A percentile compares a stretch with the other conserved stretches of the same genome.
Conservation (phyloP, 1,139 yeast genomes). For the Debaryomyces robertsiae region DNA sequence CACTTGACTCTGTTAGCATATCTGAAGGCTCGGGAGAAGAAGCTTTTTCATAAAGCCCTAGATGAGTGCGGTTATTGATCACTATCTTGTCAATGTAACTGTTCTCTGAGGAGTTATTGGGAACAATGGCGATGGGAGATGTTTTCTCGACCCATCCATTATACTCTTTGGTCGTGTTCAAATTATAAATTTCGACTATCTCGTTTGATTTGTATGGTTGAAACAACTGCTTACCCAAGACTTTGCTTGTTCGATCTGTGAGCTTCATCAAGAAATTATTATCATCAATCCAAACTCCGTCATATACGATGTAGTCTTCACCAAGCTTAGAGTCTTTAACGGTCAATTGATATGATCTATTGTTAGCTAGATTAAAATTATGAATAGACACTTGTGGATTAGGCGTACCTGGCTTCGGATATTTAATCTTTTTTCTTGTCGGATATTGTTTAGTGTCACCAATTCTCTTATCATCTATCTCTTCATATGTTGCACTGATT, state of each 20-base stretch:
- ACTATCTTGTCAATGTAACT: slow-evolving; percentile 78
- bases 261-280: slow-evolving; percentile 60
- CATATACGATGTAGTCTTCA: slow-evolving; percentile 63
- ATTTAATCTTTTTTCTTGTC: slow-evolving; percentile 52
- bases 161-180: slow-evolving; percentile 47
- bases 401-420: slow-evolving; percentile 85
- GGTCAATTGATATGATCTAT: slow-evolving; percentile 21
- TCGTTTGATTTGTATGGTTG: slow-evolving; percentile 25
- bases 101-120: slow-evolving; percentile 35
- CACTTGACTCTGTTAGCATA: slow-evolving; percentile 54
- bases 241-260: slow-evolving; percentile 71
- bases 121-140: slow-evolving; percentile 34
- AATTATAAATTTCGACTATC: slow-evolving; percentile 18
- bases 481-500: slow-evolving; percentile 29
- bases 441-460: slow-evolving; percentile 59
- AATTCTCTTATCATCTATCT: slow-evolving; percentile 17
- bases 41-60: slow-evolving; percentile 64
- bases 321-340: slow-evolving; percentile 36
- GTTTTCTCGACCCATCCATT: slow-evolving; percentile 60
- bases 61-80: slow-evolving; percentile 62
- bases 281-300: slow-evolving; percentile 68
- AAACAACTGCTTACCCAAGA: slow-evolving; percentile 57
- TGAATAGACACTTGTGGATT: slow-evolving; percentile 63
- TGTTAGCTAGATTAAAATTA: slow-evolving; percentile 41
- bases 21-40: slow-evolving; percentile 44